phyloP scores from a whole-genome alignment of 805 yeast species.

The Brettanomyces custersianus region DNA sequence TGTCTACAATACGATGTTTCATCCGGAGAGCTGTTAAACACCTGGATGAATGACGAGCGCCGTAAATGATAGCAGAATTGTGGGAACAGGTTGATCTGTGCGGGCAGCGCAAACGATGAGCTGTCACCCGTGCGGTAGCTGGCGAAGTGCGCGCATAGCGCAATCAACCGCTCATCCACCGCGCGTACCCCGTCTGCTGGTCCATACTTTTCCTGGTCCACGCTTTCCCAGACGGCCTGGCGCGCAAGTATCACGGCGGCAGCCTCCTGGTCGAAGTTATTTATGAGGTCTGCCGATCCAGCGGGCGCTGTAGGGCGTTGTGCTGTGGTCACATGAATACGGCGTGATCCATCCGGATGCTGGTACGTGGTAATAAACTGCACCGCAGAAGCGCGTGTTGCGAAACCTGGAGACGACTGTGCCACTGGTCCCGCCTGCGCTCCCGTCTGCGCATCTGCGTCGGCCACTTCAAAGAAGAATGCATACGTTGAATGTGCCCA shows the following conservation, averaged over 20 bases:
- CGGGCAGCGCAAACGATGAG: conserved; percentile 40
- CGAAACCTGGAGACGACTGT: not conserved
- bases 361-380: conserved; percentile 57
- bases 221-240: conserved; percentile 35
- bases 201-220: conserved; percentile 22
- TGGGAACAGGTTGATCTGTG: conserved; percentile 46
- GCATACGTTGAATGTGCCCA: conserved; percentile 53
- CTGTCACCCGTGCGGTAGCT: conserved; percentile 39
- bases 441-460: conserved; percentile 11
- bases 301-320: conserved; percentile 34
- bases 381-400: conserved; percentile 27
- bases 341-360: conserved; percentile 47
- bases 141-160: conserved; percentile 37
- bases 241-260: conserved; percentile 56
- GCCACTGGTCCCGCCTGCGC: not conserved
- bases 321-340: conserved; percentile 55
- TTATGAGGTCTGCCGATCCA: conserved; percentile 27
- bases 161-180: conserved; percentile 39
- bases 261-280: conserved; percentile 60
- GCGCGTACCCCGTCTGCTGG: conserved; percentile 38
- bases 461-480: conserved; percentile 42
- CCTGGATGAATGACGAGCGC: conserved; percentile 56
- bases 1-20: conserved; percentile 62
- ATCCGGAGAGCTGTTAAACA: conserved; percentile 65
- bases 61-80: conserved; percentile 62